Evolutionary conservation across 306 rosid genomes (phyloP), one percentile per base, ranked within the genome.

Genomic region (Malus sylvestris): DNA sequence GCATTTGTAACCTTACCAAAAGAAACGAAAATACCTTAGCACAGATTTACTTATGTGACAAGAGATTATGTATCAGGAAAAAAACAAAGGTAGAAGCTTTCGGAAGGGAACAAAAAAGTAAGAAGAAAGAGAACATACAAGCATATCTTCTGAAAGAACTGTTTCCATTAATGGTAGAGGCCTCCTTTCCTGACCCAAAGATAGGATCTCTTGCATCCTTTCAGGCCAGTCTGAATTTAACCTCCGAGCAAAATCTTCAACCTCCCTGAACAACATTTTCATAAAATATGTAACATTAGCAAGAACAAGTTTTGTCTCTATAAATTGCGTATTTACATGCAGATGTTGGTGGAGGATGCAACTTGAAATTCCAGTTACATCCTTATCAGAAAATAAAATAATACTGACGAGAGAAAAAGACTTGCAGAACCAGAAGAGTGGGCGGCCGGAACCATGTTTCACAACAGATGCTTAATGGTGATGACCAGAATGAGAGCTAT

Each of bases 161-260:
- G 68, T 83, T 83, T 81, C 87, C 84, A 68, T 89, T 90, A 67
- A 85, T 73, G 68, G 88, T 30, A 83, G 70, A 29, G 80, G 86
- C 74, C 85, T 88, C 87, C 92, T 85, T 74, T 89, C 93, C 75
- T 85, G 97, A 83, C 93, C 90, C 74, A 87, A 79, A 46, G 91
- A 88, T 74, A 90, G 80, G 74, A 93, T 82, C 82, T 92, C 97
- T 78, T 88, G 97, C 89, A 88, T 87, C 83, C 93, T 88, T 81
- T 87, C 92, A 35, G 88, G 91, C 98, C 97, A 93, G 83, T 87
- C 91, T 68, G 97, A 88, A 81, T 89, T 93, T 76, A 91, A 81
- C 81, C 92, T 88, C 73, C 92, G 84, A 15, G 93, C 93, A 71
- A 93, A 93, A 87, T 91, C 97, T 82, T 93, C 96, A 70, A 93